These are phyloP conservation scores for Scorias spongiosa DNA, from an alignment of 2,329 filamentous ascomycete species.

Conservation along the genomic window DNA sequence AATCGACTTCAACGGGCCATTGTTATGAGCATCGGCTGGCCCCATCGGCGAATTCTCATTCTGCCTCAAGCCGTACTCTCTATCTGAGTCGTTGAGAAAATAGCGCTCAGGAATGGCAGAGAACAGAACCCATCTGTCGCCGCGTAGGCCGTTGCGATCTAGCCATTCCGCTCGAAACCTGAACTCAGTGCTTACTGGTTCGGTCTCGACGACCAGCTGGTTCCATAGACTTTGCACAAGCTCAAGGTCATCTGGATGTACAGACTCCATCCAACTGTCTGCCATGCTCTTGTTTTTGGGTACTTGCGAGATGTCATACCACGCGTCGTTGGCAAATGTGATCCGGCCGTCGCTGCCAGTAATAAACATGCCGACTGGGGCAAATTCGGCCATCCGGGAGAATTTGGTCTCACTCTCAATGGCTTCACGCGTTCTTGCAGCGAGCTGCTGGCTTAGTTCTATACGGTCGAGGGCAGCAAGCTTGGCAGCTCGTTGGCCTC, in stretches of 20 bases:
- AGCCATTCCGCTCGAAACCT: constrained; percentile 56
- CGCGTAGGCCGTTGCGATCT: constrained; percentile 34
- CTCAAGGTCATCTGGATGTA: constrained; percentile 49
- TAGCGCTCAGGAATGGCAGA: constrained; percentile 61
- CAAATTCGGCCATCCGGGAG: constrained; percentile 70
- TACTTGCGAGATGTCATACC: constrained; percentile 52
- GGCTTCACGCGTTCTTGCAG: constrained; percentile 42
- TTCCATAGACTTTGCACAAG: constrained; percentile 47
- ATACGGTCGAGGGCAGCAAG: constrained; percentile 63
- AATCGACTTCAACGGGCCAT: constrained; percentile 52
- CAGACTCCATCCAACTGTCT: constrained; percentile 57
- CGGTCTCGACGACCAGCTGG: constrained; percentile 44
- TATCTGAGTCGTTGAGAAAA: constrained; percentile 19
- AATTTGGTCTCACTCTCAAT: constrained; percentile 58
- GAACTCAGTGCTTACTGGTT: constrained; percentile 56
- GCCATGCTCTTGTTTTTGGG: constrained; percentile 41
- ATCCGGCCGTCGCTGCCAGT: constrained; percentile 56
- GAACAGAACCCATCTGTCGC: constrained; percentile 50
- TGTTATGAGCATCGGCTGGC: not conserved
- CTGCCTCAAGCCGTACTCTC: not conserved
- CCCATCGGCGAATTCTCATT: not conserved
- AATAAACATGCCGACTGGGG: constrained; percentile 74
- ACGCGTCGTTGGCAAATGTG: constrained; percentile 70
- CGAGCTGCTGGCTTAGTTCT: constrained; percentile 61
- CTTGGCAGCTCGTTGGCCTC: constrained; percentile 57